These are phyloP conservation scores for Coemansia sp. DNA, from an alignment of 192 early-diverging fungal species.

Conservation along the genomic window DNA sequence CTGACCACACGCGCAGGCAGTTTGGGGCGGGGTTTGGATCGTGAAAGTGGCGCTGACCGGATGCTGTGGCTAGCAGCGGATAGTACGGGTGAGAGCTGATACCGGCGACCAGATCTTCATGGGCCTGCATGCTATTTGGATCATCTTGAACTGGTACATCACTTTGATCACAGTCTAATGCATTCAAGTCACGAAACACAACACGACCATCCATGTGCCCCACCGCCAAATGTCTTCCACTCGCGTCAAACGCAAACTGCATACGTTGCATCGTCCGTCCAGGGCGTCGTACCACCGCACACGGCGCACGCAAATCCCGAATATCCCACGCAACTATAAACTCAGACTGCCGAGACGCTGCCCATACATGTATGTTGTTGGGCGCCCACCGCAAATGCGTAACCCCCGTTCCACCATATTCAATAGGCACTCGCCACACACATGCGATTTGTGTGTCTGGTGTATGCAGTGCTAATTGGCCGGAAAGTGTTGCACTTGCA, in stretches of 20 bases:
- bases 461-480: conserved; percentile 66
- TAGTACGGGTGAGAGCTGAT: conserved; percentile 64
- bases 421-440: conserved; percentile 42
- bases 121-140: conserved; percentile 2
- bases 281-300: conserved; percentile 53
- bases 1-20: conserved; percentile 31
- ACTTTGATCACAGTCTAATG: not conserved
- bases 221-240: conserved; percentile 60
- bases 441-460: conserved; percentile 28
- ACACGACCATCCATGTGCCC: conserved; percentile 52
- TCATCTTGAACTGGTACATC: conserved; percentile 1
- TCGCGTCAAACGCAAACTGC: conserved; percentile 65
- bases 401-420: conserved; percentile 51
- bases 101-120: conserved; percentile 61
- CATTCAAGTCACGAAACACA: conserved; percentile 7
- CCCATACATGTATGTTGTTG: conserved; percentile 64
- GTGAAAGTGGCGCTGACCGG: conserved; percentile 64
- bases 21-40: not conserved
- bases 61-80: conserved; percentile 66
- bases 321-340: conserved; percentile 77
- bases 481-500: conserved; percentile 72
- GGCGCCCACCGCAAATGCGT: conserved; percentile 68
- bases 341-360: conserved; percentile 62
- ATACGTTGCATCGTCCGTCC: conserved; percentile 73
- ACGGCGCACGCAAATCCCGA: conserved; percentile 66